Conservation (phyloP, 139 green algal species). For the Chlamydomonas urium region DNA sequence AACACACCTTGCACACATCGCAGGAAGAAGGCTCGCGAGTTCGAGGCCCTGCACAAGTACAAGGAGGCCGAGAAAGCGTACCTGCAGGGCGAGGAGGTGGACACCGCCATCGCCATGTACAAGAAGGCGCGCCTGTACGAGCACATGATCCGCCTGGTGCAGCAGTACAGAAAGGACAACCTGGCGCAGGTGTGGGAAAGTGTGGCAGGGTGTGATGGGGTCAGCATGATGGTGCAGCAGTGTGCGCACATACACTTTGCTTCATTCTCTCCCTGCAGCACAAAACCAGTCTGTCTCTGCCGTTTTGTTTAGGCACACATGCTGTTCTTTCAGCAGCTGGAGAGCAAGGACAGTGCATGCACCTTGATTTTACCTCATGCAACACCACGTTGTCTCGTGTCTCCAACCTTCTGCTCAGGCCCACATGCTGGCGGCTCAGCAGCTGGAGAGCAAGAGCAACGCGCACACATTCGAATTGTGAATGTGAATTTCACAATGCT, state of each 20-base stretch:
- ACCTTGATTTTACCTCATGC: too few species aligned
- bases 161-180: slow-evolving; percentile 53
- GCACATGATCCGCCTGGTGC: slow-evolving; percentile 71
- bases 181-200: slow-evolving; percentile 26
- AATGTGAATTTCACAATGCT: too few species aligned
- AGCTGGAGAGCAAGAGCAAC: slow-evolving; percentile 48
- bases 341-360: too few species aligned
- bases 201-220: neutral
- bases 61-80: slow-evolving; percentile 76
- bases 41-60: slow-evolving; percentile 54
- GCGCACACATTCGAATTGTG: too few species aligned
- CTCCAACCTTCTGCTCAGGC: too few species aligned
- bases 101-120: slow-evolving; percentile 80
- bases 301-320: too few species aligned
- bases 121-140: slow-evolving; percentile 66
- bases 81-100: slow-evolving; percentile 53
- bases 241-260: too few species aligned
- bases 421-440: slow-evolving; percentile 40
- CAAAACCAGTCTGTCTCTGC: too few species aligned
- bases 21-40: slow-evolving; percentile 50
- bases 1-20: slow-evolving; percentile 30
- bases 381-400: too few species aligned
- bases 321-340: neutral
- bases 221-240: too few species aligned
- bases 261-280: too few species aligned